Evolutionary conservation across 257 asterid species (phyloP).

Genomic region (Thymus mandschuricus): DNA sequence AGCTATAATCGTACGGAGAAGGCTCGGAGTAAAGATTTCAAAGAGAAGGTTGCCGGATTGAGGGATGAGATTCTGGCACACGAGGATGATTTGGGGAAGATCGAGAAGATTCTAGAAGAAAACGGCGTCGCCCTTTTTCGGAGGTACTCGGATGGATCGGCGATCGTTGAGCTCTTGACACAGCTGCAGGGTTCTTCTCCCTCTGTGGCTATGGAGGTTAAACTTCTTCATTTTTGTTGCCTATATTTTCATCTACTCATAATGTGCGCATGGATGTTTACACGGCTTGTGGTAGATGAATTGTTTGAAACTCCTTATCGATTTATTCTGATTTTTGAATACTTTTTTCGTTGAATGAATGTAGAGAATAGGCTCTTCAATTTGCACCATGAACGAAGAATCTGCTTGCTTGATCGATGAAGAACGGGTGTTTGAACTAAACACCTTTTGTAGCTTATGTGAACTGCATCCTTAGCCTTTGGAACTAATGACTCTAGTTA

Average conservation of each 20-base stretch:
- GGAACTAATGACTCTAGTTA: neutral
- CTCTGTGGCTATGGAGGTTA: conserved; percentile 65
- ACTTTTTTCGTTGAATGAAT: neutral
- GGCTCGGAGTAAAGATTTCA: conserved; percentile 29
- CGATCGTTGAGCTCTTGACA: conserved; percentile 60
- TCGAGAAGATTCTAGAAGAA: conserved; percentile 54
- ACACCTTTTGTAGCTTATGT: neutral
- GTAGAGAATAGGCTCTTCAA: no score
- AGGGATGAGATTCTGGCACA: conserved; percentile 49
- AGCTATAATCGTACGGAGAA: conserved; percentile 22
- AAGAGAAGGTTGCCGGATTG: conserved; percentile 45
- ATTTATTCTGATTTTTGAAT: neutral
- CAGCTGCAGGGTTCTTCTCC: conserved; percentile 49
- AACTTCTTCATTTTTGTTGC: neutral
- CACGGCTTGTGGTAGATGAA: neutral
- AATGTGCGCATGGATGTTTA: neutral
- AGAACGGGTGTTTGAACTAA: neutral
- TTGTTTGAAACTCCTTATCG: no score
- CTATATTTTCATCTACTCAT: conserved; percentile 11
- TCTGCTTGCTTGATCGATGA: conserved; percentile 8
- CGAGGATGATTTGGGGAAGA: conserved; percentile 39
- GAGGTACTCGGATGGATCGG: conserved; percentile 59
- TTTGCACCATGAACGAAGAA: neutral
- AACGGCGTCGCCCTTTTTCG: conserved; percentile 57
- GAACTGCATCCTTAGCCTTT: no score